phyloP scores from a whole-genome alignment of 192 early-diverging fungal genomes.

The Chytriomyces confervae region DNA sequence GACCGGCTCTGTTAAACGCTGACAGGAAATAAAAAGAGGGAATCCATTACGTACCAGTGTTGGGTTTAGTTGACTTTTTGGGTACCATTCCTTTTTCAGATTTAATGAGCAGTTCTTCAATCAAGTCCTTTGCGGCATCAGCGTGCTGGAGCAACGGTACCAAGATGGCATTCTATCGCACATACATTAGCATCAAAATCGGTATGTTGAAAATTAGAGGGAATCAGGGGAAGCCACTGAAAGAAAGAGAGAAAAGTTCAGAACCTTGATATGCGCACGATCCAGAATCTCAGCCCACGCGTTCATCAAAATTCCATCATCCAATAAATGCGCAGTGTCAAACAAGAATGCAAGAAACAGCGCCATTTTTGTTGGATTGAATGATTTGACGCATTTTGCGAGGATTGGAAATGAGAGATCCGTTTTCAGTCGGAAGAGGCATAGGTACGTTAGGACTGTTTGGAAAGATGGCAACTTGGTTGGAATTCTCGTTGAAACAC shows the following conservation, averaged over 20 bases:
- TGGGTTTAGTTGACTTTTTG: conserved; percentile 39
- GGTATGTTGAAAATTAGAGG: background rate
- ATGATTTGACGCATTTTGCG: conserved; percentile 42
- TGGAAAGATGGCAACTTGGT: background rate
- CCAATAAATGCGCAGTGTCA: conserved; percentile 39
- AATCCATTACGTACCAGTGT: conserved; percentile 34
- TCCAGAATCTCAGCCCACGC: conserved; percentile 47
- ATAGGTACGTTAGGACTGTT: conserved; percentile 52
- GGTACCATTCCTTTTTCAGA: conserved; percentile 48
- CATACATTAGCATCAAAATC: conserved; percentile 1
- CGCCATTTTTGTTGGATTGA: conserved; percentile 45
- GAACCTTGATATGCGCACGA: conserved; percentile 35
- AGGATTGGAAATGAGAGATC: conserved; percentile 40
- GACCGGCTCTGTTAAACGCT: background rate
- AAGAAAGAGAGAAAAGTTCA: too few species aligned
- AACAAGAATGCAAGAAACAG: conserved; percentile 55
- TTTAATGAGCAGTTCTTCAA: conserved; percentile 35
- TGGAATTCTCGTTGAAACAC: background rate
- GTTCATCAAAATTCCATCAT: conserved; percentile 36
- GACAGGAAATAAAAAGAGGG: background rate
- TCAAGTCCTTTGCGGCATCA: conserved; percentile 31
- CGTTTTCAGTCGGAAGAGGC: conserved; percentile 51
- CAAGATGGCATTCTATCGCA: conserved; percentile 23
- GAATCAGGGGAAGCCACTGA: background rate
- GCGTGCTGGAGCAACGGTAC: conserved; percentile 45